Evolutionary conservation across 805 yeast species (phyloP), one percentile per base, ranked within the genome.

Genomic region (Metschnikowia lochheadii): DNA sequence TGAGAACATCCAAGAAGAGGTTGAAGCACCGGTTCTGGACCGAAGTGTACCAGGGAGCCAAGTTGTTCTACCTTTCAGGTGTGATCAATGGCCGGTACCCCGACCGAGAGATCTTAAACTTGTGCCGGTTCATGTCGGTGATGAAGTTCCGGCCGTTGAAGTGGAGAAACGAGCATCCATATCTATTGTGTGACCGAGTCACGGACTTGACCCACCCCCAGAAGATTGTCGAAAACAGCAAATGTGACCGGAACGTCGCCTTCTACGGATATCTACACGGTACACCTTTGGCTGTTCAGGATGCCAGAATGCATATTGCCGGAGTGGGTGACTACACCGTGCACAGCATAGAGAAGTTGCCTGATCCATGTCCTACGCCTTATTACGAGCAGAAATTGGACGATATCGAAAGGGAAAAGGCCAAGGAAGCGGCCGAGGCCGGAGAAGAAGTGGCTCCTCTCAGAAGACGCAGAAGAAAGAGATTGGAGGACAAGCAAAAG

Each of bases 351-450:
- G 98, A 94, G 67, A 87, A 89, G 60, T 75, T 94, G 48, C 97
- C 98, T 2, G 99, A 94, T 73, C 99, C 99, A 17, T 95, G 99
- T 66, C 99, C 99, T 31, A 92, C 99, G 0, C 99, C 99, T 2
- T 87, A 81, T 62, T 89, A 77, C 58, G 95, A 90, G 65, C 96
- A 90, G 65, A 85, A 80, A 60, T 72, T 89, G 36, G 96, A 88
- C 56, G 97, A 89, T 37, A 64, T 78, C 37, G 94, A 87, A 69
- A 75, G 92, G 62, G 95, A 88, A 62, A 80, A 76, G 54, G 80
- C 82, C 40, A 85, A 83, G 61, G 73, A 76, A 44, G 85, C 86
- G n/a, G 81, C 78, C 6, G 84, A 77, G 45, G 77, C 78, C 18
- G 87, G 86, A 8, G 82, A 79, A 49, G 68, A 71, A 3, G 61